phyloP scores from a whole-genome alignment of 192 early-diverging fungal genomes.

The Backusella parvicylindrica region DNA sequence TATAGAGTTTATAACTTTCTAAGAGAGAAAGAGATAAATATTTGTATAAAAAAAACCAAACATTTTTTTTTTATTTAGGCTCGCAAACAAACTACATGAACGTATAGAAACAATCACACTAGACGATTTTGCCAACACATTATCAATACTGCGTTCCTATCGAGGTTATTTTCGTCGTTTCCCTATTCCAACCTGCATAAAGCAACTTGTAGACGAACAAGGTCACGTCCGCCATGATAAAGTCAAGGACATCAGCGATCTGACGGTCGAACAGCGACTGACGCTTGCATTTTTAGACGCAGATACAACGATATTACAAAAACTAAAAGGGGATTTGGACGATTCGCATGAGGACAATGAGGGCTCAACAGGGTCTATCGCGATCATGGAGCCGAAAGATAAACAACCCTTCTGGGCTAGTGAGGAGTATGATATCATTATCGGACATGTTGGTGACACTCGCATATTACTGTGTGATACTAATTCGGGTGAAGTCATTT shows the following conservation, averaged over 20 bases:
- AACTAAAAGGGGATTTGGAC: not conserved
- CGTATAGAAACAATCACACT: conserved; percentile 41
- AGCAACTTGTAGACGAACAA: conserved; percentile 11
- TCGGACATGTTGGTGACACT: conserved; percentile 73
- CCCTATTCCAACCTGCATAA: conserved; percentile 22
- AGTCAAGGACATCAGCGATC: not conserved
- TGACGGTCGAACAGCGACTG: conserved; percentile 69
- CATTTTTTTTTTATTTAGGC: conserved; percentile 7
- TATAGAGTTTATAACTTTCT: no score
- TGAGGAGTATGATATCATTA: conserved; percentile 53
- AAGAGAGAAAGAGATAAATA: not conserved
- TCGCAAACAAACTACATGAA: conserved; percentile 48
- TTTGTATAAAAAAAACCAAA: no score
- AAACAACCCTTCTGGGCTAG: conserved; percentile 64
- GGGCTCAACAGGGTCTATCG: conserved; percentile 68
- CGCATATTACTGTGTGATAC: conserved; percentile 56
- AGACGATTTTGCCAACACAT: conserved; percentile 33
- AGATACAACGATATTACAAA: conserved; percentile 45
- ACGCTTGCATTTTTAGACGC: conserved; percentile 61
- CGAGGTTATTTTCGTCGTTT: conserved; percentile 49
- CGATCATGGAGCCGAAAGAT: conserved; percentile 61
- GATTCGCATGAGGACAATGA: conserved; percentile 36
- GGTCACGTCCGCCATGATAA: not conserved
- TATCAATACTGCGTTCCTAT: conserved; percentile 36
- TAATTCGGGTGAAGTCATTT: conserved; percentile 49